A percentile compares a stretch with the other conserved stretches of the same genome.
These are phyloP conservation scores for Ailanthus altissimus DNA, from an alignment of 345 rosid species.

Conservation along the genomic window DNA sequence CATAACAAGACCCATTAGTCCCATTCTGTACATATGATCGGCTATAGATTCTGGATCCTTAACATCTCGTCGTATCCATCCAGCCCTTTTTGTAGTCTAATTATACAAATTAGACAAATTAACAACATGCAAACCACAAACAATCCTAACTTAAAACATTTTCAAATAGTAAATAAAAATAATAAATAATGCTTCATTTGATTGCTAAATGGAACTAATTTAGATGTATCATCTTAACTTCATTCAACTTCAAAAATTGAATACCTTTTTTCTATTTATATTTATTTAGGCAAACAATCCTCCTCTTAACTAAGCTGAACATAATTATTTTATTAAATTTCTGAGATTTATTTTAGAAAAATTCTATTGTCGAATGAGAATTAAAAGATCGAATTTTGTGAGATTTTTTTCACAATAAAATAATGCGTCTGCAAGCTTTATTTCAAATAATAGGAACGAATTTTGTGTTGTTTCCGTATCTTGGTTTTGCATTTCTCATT, in stretches of 20 bases:
- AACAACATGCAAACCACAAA: not conserved
- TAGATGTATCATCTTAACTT: not conserved
- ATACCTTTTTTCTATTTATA: not conserved
- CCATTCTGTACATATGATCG: slow-evolving; percentile 98
- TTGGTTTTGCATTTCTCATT: too few relatives aligned
- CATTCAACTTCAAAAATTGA: not conserved
- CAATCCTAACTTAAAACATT: not conserved
- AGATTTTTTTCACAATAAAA: too few relatives aligned
- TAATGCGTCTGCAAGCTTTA: too few relatives aligned
- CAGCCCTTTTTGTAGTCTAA: slow-evolving; percentile 90
- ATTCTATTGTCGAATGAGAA: too few relatives aligned
- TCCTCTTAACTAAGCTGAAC: too few relatives aligned
- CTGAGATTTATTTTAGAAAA: too few relatives aligned
- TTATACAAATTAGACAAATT: slow-evolving; percentile 7
- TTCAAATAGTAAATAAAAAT: not conserved
- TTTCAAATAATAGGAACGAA: too few relatives aligned
- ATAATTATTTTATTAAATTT: too few relatives aligned
- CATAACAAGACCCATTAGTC: slow-evolving; percentile 82
- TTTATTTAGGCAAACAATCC: too few relatives aligned
- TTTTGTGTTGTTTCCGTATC: too few relatives aligned
- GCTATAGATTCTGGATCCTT: slow-evolving; percentile 80
- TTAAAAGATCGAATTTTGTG: too few relatives aligned
- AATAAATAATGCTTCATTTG: not conserved
- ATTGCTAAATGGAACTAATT: not conserved
- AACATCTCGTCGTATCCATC: slow-evolving; percentile 80